Evolutionary conservation across 352 stramenopile genomes (phyloP).

Genomic region (Phytopythium aichiense): DNA sequence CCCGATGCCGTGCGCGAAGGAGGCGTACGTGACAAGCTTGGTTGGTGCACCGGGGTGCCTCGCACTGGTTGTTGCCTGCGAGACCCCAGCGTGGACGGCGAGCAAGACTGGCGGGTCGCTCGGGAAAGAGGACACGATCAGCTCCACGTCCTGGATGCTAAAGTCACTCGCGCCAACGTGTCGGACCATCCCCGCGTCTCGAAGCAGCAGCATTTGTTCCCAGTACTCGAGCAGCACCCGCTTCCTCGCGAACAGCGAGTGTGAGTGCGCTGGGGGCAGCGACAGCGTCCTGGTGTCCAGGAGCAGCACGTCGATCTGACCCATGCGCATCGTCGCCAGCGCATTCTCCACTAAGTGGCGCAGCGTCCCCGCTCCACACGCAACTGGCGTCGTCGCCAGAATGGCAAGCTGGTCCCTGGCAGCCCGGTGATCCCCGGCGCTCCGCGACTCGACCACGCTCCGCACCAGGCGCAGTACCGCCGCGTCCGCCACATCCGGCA

Average conservation of each 20-base stretch:
- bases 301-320: slow-evolving; percentile 41
- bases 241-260: slow-evolving; percentile 32
- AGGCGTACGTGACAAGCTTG: slow-evolving; percentile 7
- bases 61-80: not conserved
- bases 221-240: slow-evolving; percentile 38
- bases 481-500: slow-evolving; percentile 29
- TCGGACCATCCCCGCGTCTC: slow-evolving; percentile 26
- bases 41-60: not conserved
- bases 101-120: slow-evolving; percentile 20
- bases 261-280: not conserved
- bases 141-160: slow-evolving; percentile 51
- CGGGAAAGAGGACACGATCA: slow-evolving; percentile 33
- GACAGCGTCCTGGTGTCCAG: slow-evolving; percentile 22
- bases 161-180: slow-evolving; percentile 46
- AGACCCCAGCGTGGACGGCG: slow-evolving; percentile 9
- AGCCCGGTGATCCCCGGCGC: slow-evolving; percentile 23
- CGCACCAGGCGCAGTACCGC: slow-evolving; percentile 22
- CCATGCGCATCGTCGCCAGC: slow-evolving; percentile 26
- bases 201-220: slow-evolving; percentile 32
- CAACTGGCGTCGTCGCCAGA: slow-evolving; percentile 14
- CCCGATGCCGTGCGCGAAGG: slow-evolving; percentile 34
- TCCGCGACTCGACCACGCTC: slow-evolving; percentile 20
- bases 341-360: slow-evolving; percentile 22
- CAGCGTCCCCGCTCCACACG: slow-evolving; percentile 18
- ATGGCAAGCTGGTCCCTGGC: slow-evolving; percentile 26